Base-by-base conservation (phyloP, 2,329 filamentous ascomycete genomes). In the Aspergillus ruber region DNA sequence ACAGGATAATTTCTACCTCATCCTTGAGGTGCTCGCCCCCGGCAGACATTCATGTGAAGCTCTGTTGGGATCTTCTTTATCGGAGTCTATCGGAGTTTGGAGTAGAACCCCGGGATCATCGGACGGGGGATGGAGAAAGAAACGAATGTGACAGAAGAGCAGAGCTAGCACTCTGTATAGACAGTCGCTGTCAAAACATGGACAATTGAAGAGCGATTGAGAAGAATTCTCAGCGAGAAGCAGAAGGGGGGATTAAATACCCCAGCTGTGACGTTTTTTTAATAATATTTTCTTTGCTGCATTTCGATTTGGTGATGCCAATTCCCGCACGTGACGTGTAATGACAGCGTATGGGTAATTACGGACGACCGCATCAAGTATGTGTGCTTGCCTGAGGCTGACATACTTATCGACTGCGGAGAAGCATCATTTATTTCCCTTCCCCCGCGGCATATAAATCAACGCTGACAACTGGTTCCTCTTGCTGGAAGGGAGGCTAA, bases 11-110 rank as follows among this genome's bases (percentile, higher is more conserved):
- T 45, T 61, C 45, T 70, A 83, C 80, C 76, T 86, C 82, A 83
- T 86, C 80, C 69, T 84, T 84, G 61, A 86, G 78, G 67, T 80
- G 79, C 65, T 78, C 74, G 57, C 80, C 76, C 58, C 75, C 74
- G 64, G 74, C 72, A 71, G 81, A 83, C 82, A 85, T 85, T 70
- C 80, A 82, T 78, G 60, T 68, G 61, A 64, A 39, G 17, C n/a
- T 39, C 36, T 21, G 25, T 18, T 10, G 36, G 36, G 17, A 39
- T 39, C 18, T 18, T 35, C 33, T 39, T 8, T 20, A 32, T 15
- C 15, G 15, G 13, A 29, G 25, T 29, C 25, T 13, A 41, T 13
- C 27, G 36, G 23, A 17, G 4, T n/a, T 29, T 18, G 23, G 21
- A 10, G 12, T 15, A 17, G 5, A 36, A 46, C n/a, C 36, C 27